These are phyloP conservation scores for Carex pumila DNA, from an alignment of 176 grass and related monocot genomes.

Conservation along the genomic window DNA sequence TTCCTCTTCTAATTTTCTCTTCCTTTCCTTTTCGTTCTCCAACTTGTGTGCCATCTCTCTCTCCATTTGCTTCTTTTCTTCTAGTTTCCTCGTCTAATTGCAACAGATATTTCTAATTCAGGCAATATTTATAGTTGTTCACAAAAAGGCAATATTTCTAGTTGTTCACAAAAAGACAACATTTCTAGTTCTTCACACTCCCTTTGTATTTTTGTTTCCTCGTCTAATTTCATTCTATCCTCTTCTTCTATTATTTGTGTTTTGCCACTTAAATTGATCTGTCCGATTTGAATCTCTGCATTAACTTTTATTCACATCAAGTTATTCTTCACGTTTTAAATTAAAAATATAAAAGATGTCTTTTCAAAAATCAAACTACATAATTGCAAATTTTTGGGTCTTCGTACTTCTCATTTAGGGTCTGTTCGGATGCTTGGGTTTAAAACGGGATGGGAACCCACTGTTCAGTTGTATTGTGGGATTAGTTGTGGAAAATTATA, in stretches of 20 bases:
- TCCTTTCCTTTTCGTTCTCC: slow-evolving; percentile 44
- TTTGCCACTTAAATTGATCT: no score
- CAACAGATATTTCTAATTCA: not conserved
- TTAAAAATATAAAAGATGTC: not conserved
- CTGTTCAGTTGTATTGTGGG: no score
- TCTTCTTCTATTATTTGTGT: slow-evolving; percentile 8
- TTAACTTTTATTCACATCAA: not conserved
- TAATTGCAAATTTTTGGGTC: not conserved
- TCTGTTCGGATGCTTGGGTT: no score
- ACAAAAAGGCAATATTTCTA: not conserved
- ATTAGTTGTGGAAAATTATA: no score
- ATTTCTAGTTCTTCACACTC: not conserved
- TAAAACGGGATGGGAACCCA: no score
- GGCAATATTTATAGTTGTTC: no score
- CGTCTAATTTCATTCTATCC: slow-evolving; percentile 19
- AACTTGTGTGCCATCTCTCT: slow-evolving; percentile 5
- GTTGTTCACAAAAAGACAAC: not conserved
- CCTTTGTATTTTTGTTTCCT: not conserved
- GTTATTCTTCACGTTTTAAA: not conserved
- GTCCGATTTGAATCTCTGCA: not conserved
- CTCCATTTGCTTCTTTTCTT: slow-evolving; percentile 12
- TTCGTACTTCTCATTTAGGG: not conserved
- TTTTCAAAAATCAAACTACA: not conserved
- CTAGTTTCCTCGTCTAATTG: slow-evolving; percentile 45
- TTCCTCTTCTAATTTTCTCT: slow-evolving; percentile 41